Conservation (phyloP, 805 yeast species). For the Starmerella gropengiesseri region DNA sequence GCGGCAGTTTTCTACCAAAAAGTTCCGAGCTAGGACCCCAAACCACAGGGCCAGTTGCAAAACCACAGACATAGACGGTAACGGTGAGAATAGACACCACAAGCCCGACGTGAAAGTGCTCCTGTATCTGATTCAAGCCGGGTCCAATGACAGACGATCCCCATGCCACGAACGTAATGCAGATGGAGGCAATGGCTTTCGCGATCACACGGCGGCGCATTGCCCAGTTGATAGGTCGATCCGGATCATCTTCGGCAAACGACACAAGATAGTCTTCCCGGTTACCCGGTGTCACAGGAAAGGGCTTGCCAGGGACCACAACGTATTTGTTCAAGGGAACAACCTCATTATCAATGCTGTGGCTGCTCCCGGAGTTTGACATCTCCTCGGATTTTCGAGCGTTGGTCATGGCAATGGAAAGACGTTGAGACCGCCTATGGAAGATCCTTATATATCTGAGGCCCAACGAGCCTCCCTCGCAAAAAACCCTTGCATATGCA, state of each 20-base stretch:
- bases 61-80: conserved; percentile 52
- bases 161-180: conserved; percentile 30
- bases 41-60: conserved; percentile 55
- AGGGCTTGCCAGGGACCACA: conserved; percentile 21
- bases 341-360: conserved; percentile 9
- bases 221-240: conserved; percentile 48
- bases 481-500: conserved; percentile 1
- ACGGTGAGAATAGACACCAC: conserved; percentile 44
- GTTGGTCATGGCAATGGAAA: not conserved
- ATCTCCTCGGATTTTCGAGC: not conserved
- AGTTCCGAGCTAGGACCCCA: conserved; percentile 53
- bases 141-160: conserved; percentile 40
- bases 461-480: not conserved
- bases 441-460: not conserved
- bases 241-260: conserved; percentile 40
- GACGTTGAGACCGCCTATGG: not conserved
- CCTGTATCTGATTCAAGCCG: conserved; percentile 29
- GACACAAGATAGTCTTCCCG: conserved; percentile 20
- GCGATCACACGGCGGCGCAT: conserved; percentile 20
- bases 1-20: conserved; percentile 41
- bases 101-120: conserved; percentile 35
- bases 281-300: conserved; percentile 19
- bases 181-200: conserved; percentile 33
- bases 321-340: conserved; percentile 15
- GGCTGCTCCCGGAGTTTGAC: not conserved